A percentile compares a stretch with the other conserved stretches of the same genome.
Conservation (phyloP, 257 asterid genomes). For the Ilex aquifolium region DNA sequence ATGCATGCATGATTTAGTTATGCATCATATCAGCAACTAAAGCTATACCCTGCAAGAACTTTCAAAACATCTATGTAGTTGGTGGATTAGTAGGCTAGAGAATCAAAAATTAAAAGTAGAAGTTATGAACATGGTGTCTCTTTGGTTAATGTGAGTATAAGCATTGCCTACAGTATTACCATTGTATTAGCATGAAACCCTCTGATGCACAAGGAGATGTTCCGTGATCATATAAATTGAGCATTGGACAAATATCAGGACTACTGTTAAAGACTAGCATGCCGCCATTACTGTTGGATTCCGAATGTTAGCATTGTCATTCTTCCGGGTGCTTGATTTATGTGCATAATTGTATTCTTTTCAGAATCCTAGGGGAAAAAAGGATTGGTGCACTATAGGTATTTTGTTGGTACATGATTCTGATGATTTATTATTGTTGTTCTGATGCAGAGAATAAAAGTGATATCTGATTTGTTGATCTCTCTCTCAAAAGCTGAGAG, state of each 20-base stretch:
- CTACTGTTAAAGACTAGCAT: background rate
- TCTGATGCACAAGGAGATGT: background rate
- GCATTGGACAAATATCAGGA: background rate
- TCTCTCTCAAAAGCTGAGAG: conserved; percentile 96
- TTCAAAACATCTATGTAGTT: no score
- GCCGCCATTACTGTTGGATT: background rate
- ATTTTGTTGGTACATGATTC: conserved; percentile 12
- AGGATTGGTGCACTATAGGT: conserved; percentile 10
- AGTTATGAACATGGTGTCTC: no score
- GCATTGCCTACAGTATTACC: background rate
- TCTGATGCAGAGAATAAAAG: conserved; percentile 72
- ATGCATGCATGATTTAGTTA: no score
- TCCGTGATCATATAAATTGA: background rate
- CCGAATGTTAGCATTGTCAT: background rate
- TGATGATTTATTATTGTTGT: conserved; percentile 12
- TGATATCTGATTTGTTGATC: conserved; percentile 82
- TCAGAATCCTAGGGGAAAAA: background rate
- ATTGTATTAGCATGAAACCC: background rate
- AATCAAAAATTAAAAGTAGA: background rate
- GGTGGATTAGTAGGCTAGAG: background rate
- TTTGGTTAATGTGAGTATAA: background rate
- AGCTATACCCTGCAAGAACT: no score
- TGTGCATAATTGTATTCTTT: background rate
- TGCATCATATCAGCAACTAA: no score
- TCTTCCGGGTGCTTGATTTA: background rate